These are phyloP conservation scores for Mrakia hoshinonis DNA, from an alignment of 768 basidiomycete genomes.

Conservation along the genomic window DNA sequence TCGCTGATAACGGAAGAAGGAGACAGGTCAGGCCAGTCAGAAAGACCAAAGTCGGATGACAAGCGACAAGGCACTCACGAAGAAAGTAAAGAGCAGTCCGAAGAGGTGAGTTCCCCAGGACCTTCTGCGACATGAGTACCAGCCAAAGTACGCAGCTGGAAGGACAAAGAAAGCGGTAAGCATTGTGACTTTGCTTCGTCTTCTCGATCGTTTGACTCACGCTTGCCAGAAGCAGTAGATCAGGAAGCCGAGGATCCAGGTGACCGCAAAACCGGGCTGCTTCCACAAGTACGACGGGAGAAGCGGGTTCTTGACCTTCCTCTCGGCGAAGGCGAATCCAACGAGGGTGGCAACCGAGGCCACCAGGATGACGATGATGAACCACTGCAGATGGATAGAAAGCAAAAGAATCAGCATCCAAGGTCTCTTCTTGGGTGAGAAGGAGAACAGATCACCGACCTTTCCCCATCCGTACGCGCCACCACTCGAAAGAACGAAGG, in stretches of 20 bases:
- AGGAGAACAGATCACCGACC: neutral
- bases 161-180: neutral
- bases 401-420: too few species aligned
- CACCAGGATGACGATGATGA: slow-evolving; percentile 28
- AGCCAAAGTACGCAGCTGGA: neutral
- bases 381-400: slow-evolving; percentile 1
- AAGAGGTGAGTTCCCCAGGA: slow-evolving; percentile 16
- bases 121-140: slow-evolving; percentile 21
- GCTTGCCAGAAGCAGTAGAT: slow-evolving; percentile 29
- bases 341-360: slow-evolving; percentile 23
- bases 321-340: slow-evolving; percentile 29
- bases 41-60: too few species aligned
- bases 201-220: neutral
- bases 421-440: too few species aligned
- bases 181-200: neutral
- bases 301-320: slow-evolving; percentile 31
- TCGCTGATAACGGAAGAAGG: neutral
- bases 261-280: slow-evolving; percentile 28
- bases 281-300: slow-evolving; percentile 30
- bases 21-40: too few species aligned
- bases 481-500: slow-evolving; percentile 25
- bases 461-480: slow-evolving; percentile 29
- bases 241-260: slow-evolving; percentile 30
- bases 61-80: neutral
- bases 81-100: slow-evolving; percentile 24